These are phyloP conservation scores for Schizochytrium sp. DNA, from an alignment of 108 stramenopile genomes.

Conservation along the genomic window DNA sequence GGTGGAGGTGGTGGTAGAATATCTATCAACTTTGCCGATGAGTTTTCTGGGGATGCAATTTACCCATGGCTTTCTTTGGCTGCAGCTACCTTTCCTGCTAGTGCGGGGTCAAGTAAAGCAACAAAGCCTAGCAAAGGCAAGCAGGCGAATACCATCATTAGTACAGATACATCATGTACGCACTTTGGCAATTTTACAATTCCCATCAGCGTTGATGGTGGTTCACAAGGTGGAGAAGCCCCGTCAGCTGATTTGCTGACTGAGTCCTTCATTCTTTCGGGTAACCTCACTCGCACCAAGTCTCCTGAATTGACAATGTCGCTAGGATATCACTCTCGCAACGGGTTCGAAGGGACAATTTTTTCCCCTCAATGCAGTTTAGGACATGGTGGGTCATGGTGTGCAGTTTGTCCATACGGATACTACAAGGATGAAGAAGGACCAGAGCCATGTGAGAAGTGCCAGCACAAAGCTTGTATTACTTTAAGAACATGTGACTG, in stretches of 20 bases:
- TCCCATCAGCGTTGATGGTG: background rate
- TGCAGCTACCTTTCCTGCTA: background rate
- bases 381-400: conserved; percentile 51
- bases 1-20: conserved; percentile 40
- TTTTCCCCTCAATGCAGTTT: conserved; percentile 7
- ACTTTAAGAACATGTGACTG: background rate
- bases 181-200: conserved; percentile 50
- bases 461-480: conserved; percentile 26
- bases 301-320: background rate
- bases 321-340: background rate
- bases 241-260: background rate
- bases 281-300: too few relatives aligned
- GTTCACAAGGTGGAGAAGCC: conserved; percentile 13
- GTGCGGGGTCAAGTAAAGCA: background rate
- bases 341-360: background rate
- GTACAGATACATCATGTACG: conserved; percentile 12
- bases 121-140: background rate
- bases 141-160: background rate
- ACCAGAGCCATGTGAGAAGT: conserved; percentile 18
- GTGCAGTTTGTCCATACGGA: background rate
- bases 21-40: conserved; percentile 43
- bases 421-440: conserved; percentile 37
- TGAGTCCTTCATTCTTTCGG: too few relatives aligned
- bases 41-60: conserved; percentile 2
- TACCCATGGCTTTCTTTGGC: background rate